These are phyloP conservation scores for Ustilago shanxiensis DNA, from an alignment of 1,284 basidiomycete species.

Conservation along the genomic window DNA sequence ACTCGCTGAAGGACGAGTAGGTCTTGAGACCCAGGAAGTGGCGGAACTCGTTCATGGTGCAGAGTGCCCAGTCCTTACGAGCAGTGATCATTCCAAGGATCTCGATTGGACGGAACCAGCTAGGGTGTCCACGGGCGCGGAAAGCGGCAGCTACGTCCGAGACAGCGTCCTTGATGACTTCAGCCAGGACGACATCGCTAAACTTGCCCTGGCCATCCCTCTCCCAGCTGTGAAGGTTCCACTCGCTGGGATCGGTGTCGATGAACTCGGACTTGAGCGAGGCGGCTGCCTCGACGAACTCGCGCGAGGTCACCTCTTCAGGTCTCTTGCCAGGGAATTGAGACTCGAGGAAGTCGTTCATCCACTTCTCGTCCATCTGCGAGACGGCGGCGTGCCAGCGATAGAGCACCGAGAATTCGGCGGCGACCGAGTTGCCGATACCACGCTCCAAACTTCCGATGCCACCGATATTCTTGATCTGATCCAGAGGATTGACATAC, in stretches of 20 bases:
- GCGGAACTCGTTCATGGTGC: conserved; percentile 87
- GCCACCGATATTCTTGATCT: conserved; percentile 50
- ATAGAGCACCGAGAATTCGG: conserved; percentile 58
- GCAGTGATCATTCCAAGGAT: conserved; percentile 84
- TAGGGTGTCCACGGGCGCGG: conserved; percentile 81
- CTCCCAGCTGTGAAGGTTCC: conserved; percentile 76
- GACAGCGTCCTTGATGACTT: conserved; percentile 54
- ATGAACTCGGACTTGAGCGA: conserved; percentile 28
- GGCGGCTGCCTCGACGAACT: conserved; percentile 75
- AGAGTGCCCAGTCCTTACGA: conserved; percentile 81
- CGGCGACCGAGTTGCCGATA: conserved; percentile 55
- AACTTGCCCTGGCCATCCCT: conserved; percentile 78
- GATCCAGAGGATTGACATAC: conserved; percentile 54
- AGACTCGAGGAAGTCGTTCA: conserved; percentile 46
- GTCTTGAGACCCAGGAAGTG: conserved; percentile 69
- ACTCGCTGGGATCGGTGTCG: conserved; percentile 72
- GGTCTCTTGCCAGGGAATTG: conserved; percentile 46
- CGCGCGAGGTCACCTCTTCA: conserved; percentile 74
- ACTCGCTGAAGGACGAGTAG: conserved; percentile 75
- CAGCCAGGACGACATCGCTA: conserved; percentile 80
- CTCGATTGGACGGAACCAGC: conserved; percentile 81
- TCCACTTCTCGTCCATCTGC: conserved; percentile 60
- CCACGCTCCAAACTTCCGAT: conserved; percentile 51
- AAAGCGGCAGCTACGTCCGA: conserved; percentile 81
- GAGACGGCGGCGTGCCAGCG: conserved; percentile 61